Evolutionary conservation across 2,329 filamentous ascomycete species (phyloP).

Genomic region (Setomelanomma holmii): DNA sequence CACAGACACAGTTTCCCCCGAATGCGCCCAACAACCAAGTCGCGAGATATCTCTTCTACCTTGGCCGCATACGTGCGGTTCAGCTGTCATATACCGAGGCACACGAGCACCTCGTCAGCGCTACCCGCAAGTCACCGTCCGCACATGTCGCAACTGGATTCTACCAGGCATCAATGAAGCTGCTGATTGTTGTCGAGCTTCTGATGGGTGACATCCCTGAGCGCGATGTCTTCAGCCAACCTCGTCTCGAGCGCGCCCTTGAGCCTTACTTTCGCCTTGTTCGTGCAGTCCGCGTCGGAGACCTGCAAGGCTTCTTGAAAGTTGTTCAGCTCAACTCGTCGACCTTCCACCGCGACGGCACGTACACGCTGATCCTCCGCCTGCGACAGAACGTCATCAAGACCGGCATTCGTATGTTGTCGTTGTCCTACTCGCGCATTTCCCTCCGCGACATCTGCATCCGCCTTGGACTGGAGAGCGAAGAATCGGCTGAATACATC

Average conservation of each 20-base stretch:
- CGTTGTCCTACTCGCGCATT: conserved; percentile 95
- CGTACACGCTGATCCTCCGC: conserved; percentile 93
- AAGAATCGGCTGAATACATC: conserved; percentile 98
- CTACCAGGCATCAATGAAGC: conserved; percentile 93
- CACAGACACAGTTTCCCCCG: conserved; percentile 92
- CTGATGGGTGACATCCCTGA: conserved; percentile 99
- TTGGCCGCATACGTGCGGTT: conserved; percentile 94
- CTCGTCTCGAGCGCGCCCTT: conserved; percentile 83
- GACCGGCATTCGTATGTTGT: conserved; percentile 99
- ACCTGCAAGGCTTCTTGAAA: conserved; percentile 90
- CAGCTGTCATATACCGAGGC: conserved; percentile 97
- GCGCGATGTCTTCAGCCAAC: conserved; percentile 89
- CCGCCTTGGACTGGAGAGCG: conserved; percentile 87
- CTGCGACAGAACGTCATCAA: conserved; percentile 99
- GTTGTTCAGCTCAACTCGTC: conserved; percentile 81
- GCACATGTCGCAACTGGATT: conserved; percentile 90
- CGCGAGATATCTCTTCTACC: conserved; percentile 94
- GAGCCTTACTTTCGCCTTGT: conserved; percentile 94
- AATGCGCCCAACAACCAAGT: conserved; percentile 98
- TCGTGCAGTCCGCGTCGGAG: conserved; percentile 94
- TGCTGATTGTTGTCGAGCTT: conserved; percentile 94
- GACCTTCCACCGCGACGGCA: conserved; percentile 90
- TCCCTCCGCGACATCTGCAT: conserved; percentile 97
- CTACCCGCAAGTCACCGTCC: conserved; percentile 92
- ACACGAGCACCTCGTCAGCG: conserved; percentile 90